These are phyloP conservation scores for Monosporascus cannonballus DNA, from an alignment of 2,329 filamentous ascomycete genomes.

Conservation along the genomic window DNA sequence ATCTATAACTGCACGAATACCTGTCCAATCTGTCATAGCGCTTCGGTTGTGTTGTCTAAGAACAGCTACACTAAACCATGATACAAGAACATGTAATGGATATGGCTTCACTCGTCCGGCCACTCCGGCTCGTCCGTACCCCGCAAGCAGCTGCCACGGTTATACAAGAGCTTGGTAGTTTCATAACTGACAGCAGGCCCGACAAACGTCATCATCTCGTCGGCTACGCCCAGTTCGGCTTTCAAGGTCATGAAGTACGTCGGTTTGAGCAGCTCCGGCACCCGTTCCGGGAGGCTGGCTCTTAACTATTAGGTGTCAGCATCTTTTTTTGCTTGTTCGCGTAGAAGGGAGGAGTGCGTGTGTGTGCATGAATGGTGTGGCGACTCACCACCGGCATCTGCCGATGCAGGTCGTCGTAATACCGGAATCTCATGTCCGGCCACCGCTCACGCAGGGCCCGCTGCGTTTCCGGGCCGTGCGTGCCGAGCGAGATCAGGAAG, in stretches of 20 bases:
- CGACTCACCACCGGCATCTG: slow-evolving; percentile 23
- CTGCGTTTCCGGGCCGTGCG: slow-evolving; percentile 17
- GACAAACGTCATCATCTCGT: slow-evolving; percentile 24
- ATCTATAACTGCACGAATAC: too few species aligned
- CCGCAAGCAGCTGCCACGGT: slow-evolving; percentile 23
- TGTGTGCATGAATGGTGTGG: neutral
- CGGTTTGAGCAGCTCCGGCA: slow-evolving; percentile 16
- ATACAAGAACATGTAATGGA: neutral
- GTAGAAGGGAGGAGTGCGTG: neutral
- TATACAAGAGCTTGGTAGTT: slow-evolving; percentile 21
- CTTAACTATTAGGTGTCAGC: neutral
- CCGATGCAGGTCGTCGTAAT: slow-evolving; percentile 26
- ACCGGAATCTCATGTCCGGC: slow-evolving; percentile 19
- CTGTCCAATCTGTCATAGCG: too few species aligned
- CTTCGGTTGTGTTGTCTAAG: too few species aligned
- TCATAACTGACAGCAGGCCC: slow-evolving; percentile 22
- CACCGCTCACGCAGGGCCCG: slow-evolving; percentile 17
- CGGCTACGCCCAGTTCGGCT: slow-evolving; percentile 19
- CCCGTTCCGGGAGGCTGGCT: slow-evolving; percentile 13
- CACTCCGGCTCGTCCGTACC: slow-evolving; percentile 21
- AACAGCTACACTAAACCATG: too few species aligned
- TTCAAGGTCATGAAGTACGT: slow-evolving; percentile 19
- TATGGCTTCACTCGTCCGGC: slow-evolving; percentile 9
- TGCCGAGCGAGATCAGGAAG: slow-evolving; percentile 24
- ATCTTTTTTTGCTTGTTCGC: neutral